Evolutionary conservation across 495 filamentous ascomycete genomes (phyloP), one percentile per base, ranked within the genome.

Genomic region (Penicillium antarcticum): DNA sequence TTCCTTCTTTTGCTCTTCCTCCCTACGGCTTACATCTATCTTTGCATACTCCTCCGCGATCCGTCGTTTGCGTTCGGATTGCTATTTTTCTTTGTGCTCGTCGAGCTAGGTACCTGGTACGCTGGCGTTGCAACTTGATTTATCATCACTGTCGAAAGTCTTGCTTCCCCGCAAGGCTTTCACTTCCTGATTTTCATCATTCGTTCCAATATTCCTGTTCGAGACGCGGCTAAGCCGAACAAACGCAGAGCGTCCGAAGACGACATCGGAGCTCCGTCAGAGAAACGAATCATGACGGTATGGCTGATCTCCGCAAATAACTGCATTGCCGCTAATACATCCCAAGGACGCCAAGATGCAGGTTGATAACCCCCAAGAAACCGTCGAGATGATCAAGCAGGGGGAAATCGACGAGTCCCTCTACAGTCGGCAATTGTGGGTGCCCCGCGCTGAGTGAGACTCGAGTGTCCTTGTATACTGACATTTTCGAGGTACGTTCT

Each of bases 351-450:
- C 77, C 72, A 84, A 82, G 52, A 92, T 96, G 87, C 83, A 96
- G 74, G 80, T 94, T 55, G 89, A 95, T 71, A 82, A 71, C 55
- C 72, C 75, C 43, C 68, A 76, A 49, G 75, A 80, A 36, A 75
- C 70, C 33, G 70, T 78, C 57, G 80, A 83, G 62, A 58, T 74
- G 62, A 77, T 86, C 57, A 82, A 85, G 59, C 75, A 83, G 51
- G 78, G 75, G 35, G 79, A 95, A 57, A 97, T 99, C 73, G 95
- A 99, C 68, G 95, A 99, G 73, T 89, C 88, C 44, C 81, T 99
- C 55, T 99, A 99, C 80, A 96, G 91, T 71, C 83, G 95, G 49
- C 95, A 99, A 73, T 89, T 99, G 75, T 87, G 62, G 67, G 77
- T 72, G 19, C 12, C 58, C 38, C 44, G 7, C 32, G 12, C 24